A percentile compares a stretch with the other conserved stretches of the same genome.
These are phyloP conservation scores for Boletus insuetus DNA, from an alignment of 768 basidiomycete species.

Conservation along the genomic window DNA sequence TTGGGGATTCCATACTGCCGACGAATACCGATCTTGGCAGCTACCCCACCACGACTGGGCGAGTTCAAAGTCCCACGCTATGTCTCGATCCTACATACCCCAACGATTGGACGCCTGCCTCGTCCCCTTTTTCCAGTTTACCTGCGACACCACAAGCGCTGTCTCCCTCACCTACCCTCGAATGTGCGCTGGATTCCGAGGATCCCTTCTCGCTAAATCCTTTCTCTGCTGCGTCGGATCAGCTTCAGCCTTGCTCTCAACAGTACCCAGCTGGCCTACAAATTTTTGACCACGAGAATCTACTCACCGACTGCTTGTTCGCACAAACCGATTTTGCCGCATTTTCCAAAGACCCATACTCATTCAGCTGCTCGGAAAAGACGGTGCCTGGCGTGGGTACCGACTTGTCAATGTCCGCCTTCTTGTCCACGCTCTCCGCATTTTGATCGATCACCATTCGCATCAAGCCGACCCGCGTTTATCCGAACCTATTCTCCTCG, in stretches of 20 bases:
- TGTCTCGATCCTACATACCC: constrained; percentile 41
- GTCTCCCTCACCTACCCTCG: constrained; percentile 31
- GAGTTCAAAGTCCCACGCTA: constrained; percentile 32
- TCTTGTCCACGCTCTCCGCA: constrained; percentile 31
- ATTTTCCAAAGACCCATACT: constrained; percentile 25
- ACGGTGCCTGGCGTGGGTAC: constrained; percentile 19
- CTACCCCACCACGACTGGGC: constrained; percentile 22
- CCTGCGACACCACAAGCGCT: constrained; percentile 41
- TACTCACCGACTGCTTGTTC: constrained; percentile 13
- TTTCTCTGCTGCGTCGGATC: constrained; percentile 16
- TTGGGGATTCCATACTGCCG: constrained; percentile 30
- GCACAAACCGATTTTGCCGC: constrained; percentile 19
- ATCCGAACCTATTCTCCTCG: constrained; percentile 1
- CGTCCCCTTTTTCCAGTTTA: constrained; percentile 44
- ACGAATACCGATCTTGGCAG: constrained; percentile 12
- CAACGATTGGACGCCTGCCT: constrained; percentile 40
- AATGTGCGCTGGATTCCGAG: constrained; percentile 22
- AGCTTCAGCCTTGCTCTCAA: constrained; percentile 12
- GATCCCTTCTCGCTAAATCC: constrained; percentile 18
- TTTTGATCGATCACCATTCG: constrained; percentile 18
- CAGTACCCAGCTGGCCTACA: constrained; percentile 22
- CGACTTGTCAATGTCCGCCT: constrained; percentile 31
- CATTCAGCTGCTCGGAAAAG: constrained; percentile 26
- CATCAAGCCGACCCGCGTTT: constrained; percentile 4
- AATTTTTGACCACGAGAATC: constrained; percentile 17